Conservation (phyloP, 441 rosid species). For the Erysimum pusillum region DNA sequence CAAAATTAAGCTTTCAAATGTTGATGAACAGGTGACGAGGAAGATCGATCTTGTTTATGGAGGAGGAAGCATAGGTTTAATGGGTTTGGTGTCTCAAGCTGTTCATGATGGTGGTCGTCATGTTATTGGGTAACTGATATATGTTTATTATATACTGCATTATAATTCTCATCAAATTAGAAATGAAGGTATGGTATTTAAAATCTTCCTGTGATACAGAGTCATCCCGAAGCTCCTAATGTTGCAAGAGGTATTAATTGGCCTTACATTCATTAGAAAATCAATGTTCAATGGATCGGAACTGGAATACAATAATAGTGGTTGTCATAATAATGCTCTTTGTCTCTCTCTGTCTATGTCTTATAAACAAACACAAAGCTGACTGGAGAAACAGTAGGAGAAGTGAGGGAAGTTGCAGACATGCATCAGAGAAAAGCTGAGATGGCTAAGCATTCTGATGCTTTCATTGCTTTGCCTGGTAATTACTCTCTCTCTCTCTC, state of each 20-base stretch:
- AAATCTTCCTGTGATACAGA: slow-evolving; percentile 18
- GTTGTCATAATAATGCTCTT: slow-evolving; percentile 3
- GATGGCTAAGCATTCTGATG: slow-evolving; percentile 69
- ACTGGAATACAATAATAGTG: not conserved
- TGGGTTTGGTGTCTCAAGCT: slow-evolving; percentile 94
- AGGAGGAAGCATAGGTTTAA: slow-evolving; percentile 97
- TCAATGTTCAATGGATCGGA: not conserved
- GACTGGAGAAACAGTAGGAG: slow-evolving; percentile 70
- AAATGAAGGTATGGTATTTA: not conserved
- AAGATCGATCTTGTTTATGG: slow-evolving; percentile 97
- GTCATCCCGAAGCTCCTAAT: slow-evolving; percentile 44
- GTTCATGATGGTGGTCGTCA: slow-evolving; percentile 98
- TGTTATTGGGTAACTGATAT: slow-evolving; percentile 81
- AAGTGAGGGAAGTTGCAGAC: slow-evolving; percentile 64
- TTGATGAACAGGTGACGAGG: slow-evolving; percentile 67
- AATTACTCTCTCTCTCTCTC: slow-evolving; percentile 25
- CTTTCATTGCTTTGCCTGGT: slow-evolving; percentile 75
- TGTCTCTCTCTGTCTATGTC: not conserved
- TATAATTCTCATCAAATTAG: too few relatives aligned
- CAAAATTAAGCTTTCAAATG: not conserved
- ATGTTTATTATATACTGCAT: slow-evolving; percentile 2
- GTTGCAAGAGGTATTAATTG: slow-evolving; percentile 34
- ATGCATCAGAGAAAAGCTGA: slow-evolving; percentile 80
- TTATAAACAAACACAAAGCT: slow-evolving; percentile 45
- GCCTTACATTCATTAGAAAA: not conserved